Evolutionary conservation across 129 eudicot species (phyloP), one percentile per base, ranked within the genome.

Genomic region (Pittosporum tobira): DNA sequence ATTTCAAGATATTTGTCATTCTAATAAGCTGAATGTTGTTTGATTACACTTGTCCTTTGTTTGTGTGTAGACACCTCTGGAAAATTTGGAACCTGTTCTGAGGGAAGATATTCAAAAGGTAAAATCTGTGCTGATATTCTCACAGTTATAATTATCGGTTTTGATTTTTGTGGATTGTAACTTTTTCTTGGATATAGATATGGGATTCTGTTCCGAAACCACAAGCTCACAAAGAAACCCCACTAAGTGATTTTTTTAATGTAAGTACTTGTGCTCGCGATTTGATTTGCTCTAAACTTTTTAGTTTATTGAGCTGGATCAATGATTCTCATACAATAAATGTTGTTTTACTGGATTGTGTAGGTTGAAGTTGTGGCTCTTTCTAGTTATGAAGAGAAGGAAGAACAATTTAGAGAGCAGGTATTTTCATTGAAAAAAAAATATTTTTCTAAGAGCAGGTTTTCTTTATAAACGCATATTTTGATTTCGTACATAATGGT

Each of bases 171-270:
- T 61, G 9, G 19, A 38, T 27, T 40, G 27, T 68, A 51, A 59
- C 56, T 2, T 6, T 48, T 64, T 49, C 27, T 53, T 48, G 71
- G 50, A 21, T 51, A 54, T 62, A 91, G 99, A 91, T 91, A 69
- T 91, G 99, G 99, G 99, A 87, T 74, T 74, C 88, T 5, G 99
- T 91, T 72, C 96, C 99, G 15, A 91, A 91, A 76, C 99, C 99
- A 61, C 88, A 84, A 73, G 96, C 91, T 47, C 96, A 87, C 88
- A 87, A 79, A 69, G 88, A 81, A 48, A 93, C 99, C 42, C 96
- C 96, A 12, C 51, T 93, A 49, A 84, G 99, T 56, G 99, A 87
- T 24, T 93, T 93, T 84, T 93, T 93, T 50, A 93, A 87, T 79
- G 99, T 93, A 79, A 87, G 99, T 49, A 27, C 45, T 54, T 15